A percentile compares a stretch with the other conserved stretches of the same genome.
Conservation (phyloP, 257 asterid species). For the Solanum megistacrolobum region DNA sequence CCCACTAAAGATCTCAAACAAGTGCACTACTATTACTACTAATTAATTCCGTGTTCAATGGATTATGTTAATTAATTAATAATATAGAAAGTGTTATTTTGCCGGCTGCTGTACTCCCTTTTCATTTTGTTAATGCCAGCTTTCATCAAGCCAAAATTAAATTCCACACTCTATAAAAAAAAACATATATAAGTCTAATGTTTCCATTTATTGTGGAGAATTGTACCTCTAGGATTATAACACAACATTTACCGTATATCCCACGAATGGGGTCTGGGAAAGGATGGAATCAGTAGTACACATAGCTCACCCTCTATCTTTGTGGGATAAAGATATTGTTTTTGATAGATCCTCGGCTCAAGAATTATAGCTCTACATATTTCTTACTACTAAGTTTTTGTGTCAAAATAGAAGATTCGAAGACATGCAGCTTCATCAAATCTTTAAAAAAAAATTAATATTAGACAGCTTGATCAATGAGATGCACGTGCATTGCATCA, state of each 20-base stretch:
- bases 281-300: background rate
- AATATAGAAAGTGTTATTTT: background rate
- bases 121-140: background rate
- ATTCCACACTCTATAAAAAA: background rate
- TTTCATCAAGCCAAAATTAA: background rate
- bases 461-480: background rate
- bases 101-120: background rate
- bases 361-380: background rate
- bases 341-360: rapidly evolving
- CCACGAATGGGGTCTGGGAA: background rate
- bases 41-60: background rate
- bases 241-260: background rate
- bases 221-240: background rate
- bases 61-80: background rate
- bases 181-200: background rate
- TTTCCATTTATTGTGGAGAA: background rate
- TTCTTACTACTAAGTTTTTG: background rate
- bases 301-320: background rate
- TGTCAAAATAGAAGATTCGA: background rate
- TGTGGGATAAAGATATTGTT: background rate
- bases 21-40: background rate
- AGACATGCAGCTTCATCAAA: background rate
- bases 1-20: background rate
- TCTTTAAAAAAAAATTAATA: background rate
- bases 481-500: background rate